Evolutionary conservation across 305 asterid genomes (phyloP).

Genomic region (Plantago rigida): DNA sequence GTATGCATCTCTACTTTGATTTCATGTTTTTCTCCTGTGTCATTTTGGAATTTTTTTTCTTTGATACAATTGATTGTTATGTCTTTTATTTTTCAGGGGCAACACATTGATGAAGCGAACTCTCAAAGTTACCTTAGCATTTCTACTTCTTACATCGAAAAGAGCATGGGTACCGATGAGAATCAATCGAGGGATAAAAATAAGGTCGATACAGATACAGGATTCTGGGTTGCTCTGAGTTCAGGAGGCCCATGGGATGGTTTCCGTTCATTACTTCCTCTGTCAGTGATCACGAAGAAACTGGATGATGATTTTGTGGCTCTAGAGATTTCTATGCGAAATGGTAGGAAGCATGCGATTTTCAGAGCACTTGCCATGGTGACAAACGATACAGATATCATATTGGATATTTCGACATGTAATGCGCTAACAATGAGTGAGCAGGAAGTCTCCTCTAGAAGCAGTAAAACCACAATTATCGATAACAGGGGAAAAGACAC

Average conservation of each 20-base stretch:
- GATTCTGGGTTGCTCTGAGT: slow-evolving; percentile 82
- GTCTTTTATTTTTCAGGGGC: slow-evolving; percentile 52
- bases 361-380: slow-evolving; percentile 79
- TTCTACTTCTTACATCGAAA: slow-evolving; percentile 77
- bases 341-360: slow-evolving; percentile 82
- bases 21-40: slow-evolving; percentile 19
- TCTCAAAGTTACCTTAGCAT: slow-evolving; percentile 53
- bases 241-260: slow-evolving; percentile 94
- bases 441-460: slow-evolving; percentile 35
- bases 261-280: slow-evolving; percentile 84
- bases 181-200: slow-evolving; percentile 39
- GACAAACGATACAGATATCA: slow-evolving; percentile 75
- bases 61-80: slow-evolving; percentile 21
- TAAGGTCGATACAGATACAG: slow-evolving; percentile 55
- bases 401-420: slow-evolving; percentile 58
- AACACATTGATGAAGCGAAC: slow-evolving; percentile 38
- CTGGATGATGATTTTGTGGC: slow-evolving; percentile 74
- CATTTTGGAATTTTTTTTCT: slow-evolving; percentile 15
- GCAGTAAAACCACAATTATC: slow-evolving; percentile 32
- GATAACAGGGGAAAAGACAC: slow-evolving; percentile 43
- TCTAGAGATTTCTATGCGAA: slow-evolving; percentile 68
- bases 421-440: slow-evolving; percentile 35
- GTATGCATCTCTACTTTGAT: slow-evolving; percentile 33
- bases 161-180: slow-evolving; percentile 50
- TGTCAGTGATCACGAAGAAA: slow-evolving; percentile 66